Base-by-base conservation (phyloP, 495 filamentous ascomycete genomes). In the Penicillium bialowiezense region DNA sequence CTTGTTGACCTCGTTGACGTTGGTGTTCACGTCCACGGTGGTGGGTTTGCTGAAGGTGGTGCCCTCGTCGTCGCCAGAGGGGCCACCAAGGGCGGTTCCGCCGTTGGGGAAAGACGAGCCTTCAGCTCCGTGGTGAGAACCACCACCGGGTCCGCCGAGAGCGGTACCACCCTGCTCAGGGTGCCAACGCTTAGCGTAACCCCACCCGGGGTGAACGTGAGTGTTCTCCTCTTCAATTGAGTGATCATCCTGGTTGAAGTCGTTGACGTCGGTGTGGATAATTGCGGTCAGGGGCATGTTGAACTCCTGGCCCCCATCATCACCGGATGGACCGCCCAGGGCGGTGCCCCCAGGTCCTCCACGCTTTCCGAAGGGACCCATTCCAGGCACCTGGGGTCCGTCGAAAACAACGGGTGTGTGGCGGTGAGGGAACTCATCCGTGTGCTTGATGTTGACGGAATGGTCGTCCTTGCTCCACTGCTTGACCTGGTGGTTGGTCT, bases 381-480 rank as follows among this genome's bases (percentile, higher is more conserved):
- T 42, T 9, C 56, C 59, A 24, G 55, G 59, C 34, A 38, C 41
- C 10, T 39, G 19, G 12, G 36, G 36, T 1, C 36, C 36, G 2
- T 39, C 36, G 12, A 18, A 49, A n/a, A 47, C 21, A 38, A 6
- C 15, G 32, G 26, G 43, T 13, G 20, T 23, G 14, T 33, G 36
- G 10, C 23, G 45, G 5, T 48, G 41, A 4, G 4, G 38, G 48
- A 55, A 51, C 19, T 57, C 51, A 38, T 59, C 34, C 21, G 44
- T 62, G 48, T 62, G 36, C 48, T 62, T 62, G 15, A 64, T 10
- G 0, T 56, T 36, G 12, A 64, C 29, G 3, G 59, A 56, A 60
- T 69, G 67, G 50, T 65, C 59, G 29, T 70, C 68, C 42, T 62
- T 51, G 51, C 38, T 58, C 20, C 44, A 56, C 52, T 62, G 59